Conservation (phyloP, 2,329 filamentous ascomycete species). For the Phaeosphaeriaceae sp. region DNA sequence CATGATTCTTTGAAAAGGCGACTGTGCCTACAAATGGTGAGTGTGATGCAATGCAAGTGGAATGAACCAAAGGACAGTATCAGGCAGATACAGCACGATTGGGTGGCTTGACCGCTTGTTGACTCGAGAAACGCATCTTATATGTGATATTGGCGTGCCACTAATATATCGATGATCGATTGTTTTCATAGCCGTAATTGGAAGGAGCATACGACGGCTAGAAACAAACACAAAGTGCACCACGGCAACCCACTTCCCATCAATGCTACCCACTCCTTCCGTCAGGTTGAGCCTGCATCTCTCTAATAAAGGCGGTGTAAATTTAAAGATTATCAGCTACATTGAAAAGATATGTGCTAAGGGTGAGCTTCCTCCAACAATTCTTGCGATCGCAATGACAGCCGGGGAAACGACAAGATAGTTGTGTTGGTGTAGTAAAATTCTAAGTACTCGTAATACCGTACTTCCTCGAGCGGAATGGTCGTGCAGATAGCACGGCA, state of each 20-base stretch:
- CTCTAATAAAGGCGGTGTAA: slow-evolving; percentile 4
- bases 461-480: neutral
- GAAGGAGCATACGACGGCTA: slow-evolving; percentile 13
- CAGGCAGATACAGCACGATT: slow-evolving; percentile 14
- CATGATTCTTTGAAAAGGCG: slow-evolving; percentile 19
- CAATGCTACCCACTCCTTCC: slow-evolving; percentile 3
- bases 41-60: slow-evolving; percentile 11
- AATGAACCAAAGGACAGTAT: slow-evolving; percentile 19
- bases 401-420: too few relatives aligned
- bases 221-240: slow-evolving; percentile 25
- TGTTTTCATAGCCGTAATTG: slow-evolving; percentile 5
- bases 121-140: slow-evolving; percentile 11
- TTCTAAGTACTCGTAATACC: neutral
- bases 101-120: slow-evolving; percentile 2
- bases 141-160: slow-evolving; percentile 16
- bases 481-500: neutral
- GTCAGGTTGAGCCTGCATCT: neutral
- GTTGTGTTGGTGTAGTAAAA: too few relatives aligned
- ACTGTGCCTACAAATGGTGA: slow-evolving; percentile 1
- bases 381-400: too few relatives aligned
- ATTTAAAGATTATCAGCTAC: neutral
- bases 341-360: neutral
- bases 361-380: neutral
- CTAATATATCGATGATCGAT: neutral
- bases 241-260: slow-evolving; percentile 26